Conservation (phyloP, 2,329 filamentous ascomycete species). For the Colletotrichum lini region DNA sequence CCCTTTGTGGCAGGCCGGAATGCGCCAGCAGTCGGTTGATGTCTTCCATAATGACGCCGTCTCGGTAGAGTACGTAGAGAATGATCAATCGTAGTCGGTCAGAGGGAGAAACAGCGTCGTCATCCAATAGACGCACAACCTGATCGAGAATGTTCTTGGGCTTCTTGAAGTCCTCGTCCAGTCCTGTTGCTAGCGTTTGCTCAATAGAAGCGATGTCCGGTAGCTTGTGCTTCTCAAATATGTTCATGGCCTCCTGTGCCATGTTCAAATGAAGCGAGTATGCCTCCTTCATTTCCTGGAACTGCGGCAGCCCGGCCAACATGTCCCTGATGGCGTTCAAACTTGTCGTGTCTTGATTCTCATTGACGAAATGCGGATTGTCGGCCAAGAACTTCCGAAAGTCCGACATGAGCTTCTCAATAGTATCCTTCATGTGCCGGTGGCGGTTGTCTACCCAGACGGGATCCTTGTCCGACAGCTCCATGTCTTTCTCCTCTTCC, state of each 20-base stretch:
- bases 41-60: conserved; percentile 88
- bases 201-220: conserved; percentile 90
- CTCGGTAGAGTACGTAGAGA: conserved; percentile 87
- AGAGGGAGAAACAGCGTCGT: conserved; percentile 77
- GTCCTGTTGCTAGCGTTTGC: conserved; percentile 90
- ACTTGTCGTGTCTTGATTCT: conserved; percentile 77
- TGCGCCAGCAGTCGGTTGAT: conserved; percentile 88
- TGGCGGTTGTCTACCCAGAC: conserved; percentile 97
- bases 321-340: conserved; percentile 97
- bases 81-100: conserved; percentile 90
- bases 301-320: conserved; percentile 94
- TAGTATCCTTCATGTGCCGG: conserved; percentile 97
- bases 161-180: conserved; percentile 93
- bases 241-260: conserved; percentile 97
- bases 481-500: conserved; percentile 89
- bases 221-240: conserved; percentile 88
- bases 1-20: conserved; percentile 80
- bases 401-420: conserved; percentile 91
- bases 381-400: conserved; percentile 93
- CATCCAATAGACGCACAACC: conserved; percentile 89
- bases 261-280: conserved; percentile 96
- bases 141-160: conserved; percentile 91
- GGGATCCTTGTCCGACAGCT: conserved; percentile 90
- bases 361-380: conserved; percentile 92
- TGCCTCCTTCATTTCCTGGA: conserved; percentile 94